Conservation (phyloP, 1,284 basidiomycete species). For the Mycocalia duriaeana region DNA sequence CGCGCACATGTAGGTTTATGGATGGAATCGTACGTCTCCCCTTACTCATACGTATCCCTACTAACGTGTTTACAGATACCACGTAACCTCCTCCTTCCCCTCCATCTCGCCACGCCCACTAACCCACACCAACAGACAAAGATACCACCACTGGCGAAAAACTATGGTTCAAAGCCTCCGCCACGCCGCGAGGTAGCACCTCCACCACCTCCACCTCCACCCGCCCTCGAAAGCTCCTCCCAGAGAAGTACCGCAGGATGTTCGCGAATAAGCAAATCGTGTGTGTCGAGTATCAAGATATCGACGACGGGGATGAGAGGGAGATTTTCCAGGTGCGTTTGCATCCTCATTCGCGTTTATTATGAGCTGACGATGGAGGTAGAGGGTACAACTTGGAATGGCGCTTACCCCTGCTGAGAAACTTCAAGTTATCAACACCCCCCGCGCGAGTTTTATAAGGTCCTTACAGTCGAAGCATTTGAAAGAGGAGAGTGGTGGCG, state of each 20-base stretch:
- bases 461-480: constrained; percentile 43
- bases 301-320: constrained; percentile 54
- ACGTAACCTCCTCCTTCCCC: constrained; percentile 32
- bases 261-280: constrained; percentile 68
- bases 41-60: not conserved
- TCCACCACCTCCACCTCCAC: constrained; percentile 10
- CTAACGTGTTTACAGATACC: constrained; percentile 35
- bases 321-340: constrained; percentile 68
- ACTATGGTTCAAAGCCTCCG: constrained; percentile 45
- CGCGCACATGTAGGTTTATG: constrained; percentile 45
- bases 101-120: constrained; percentile 1
- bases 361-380: not conserved
- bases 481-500: constrained; percentile 29
- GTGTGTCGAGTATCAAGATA: constrained; percentile 66
- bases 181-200: not conserved
- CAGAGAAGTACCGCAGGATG: constrained; percentile 43
- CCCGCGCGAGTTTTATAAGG: constrained; percentile 49
- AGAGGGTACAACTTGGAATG: constrained; percentile 76
- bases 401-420: constrained; percentile 73
- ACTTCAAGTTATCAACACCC: constrained; percentile 55
- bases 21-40: constrained; percentile 53
- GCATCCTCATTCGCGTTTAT: not conserved
- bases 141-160: constrained; percentile 43
- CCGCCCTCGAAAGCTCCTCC: constrained; percentile 33
- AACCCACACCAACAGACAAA: constrained; percentile 33